Evolutionary conservation across 1,284 basidiomycete genomes (phyloP).

Genomic region (Moesziomyces parantarcticus): DNA sequence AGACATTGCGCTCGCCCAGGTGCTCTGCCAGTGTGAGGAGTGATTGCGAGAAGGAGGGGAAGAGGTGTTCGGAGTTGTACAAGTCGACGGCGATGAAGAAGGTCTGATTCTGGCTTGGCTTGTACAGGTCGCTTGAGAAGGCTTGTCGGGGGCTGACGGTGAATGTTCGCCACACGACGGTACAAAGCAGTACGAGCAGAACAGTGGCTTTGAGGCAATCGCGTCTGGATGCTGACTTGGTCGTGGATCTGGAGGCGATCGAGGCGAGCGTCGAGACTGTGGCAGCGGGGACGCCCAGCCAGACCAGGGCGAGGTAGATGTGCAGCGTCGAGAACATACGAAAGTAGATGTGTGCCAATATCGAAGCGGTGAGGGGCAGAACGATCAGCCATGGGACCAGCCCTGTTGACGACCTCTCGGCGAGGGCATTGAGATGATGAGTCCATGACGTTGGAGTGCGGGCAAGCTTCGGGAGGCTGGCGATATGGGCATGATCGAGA

Average conservation of each 20-base stretch:
- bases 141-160: constrained; percentile 17
- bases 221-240: neutral
- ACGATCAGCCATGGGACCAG: constrained; percentile 21
- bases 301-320: constrained; percentile 30
- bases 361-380: constrained; percentile 18
- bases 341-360: constrained; percentile 32
- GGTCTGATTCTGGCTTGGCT: constrained; percentile 20
- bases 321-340: constrained; percentile 33
- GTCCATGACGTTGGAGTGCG: constrained; percentile 24
- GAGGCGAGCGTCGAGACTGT: constrained; percentile 9
- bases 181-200: constrained; percentile 10
- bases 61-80: constrained; percentile 52
- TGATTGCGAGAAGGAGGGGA: constrained; percentile 45
- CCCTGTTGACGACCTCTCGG: constrained; percentile 12
- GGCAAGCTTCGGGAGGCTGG: constrained; percentile 11
- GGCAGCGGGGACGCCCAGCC: constrained; percentile 24
- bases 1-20: constrained; percentile 72
- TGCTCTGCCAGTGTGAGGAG: constrained; percentile 36
- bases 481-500: constrained; percentile 1
- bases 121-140: constrained; percentile 2
- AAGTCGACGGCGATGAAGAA: constrained; percentile 51
- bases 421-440: constrained; percentile 16
- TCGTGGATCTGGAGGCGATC: neutral
- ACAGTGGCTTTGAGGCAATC: constrained; percentile 22
- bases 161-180: constrained; percentile 23